Conservation (phyloP, 148 eudicot species). For the Simmondsia chinensis region DNA sequence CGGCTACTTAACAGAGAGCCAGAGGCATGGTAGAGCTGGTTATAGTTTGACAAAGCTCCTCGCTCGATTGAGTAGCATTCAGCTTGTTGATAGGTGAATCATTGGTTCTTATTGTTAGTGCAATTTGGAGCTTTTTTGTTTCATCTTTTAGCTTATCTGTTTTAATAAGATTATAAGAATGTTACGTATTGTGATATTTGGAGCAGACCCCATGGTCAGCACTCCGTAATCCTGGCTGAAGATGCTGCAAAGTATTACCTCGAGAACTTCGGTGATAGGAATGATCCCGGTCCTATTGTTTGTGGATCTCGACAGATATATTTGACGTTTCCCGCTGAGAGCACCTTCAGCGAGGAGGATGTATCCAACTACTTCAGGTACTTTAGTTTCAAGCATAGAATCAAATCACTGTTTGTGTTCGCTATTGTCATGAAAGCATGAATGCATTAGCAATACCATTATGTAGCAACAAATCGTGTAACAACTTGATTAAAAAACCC, state of each 20-base stretch:
- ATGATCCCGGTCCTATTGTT: constrained; percentile 47
- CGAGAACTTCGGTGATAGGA: constrained; percentile 32
- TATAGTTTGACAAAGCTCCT: constrained; percentile 60
- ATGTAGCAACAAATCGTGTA: too few species aligned
- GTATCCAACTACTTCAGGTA: constrained; percentile 54
- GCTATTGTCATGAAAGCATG: too few species aligned
- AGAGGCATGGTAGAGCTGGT: constrained; percentile 62
- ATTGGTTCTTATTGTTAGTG: not conserved
- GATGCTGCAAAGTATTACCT: constrained; percentile 36
- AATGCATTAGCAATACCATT: too few species aligned
- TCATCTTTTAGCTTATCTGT: too few species aligned
- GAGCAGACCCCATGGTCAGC: constrained; percentile 56
- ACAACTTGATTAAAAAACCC: too few species aligned
- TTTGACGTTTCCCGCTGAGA: constrained; percentile 61
- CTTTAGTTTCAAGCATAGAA: not conserved
- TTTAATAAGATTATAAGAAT: too few species aligned
- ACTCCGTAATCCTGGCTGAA: constrained; percentile 46
- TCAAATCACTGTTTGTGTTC: not conserved
- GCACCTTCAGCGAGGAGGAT: constrained; percentile 56
- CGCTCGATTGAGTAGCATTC: constrained; percentile 38
- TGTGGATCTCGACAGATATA: constrained; percentile 52
- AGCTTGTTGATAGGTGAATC: constrained; percentile 37
- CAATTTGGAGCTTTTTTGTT: not conserved
- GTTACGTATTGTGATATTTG: not conserved
- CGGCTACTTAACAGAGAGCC: constrained; percentile 67